Evolutionary conservation across 352 stramenopile species (phyloP), one percentile per base, ranked within the genome.

Genomic region (Sclerospora graminicola): DNA sequence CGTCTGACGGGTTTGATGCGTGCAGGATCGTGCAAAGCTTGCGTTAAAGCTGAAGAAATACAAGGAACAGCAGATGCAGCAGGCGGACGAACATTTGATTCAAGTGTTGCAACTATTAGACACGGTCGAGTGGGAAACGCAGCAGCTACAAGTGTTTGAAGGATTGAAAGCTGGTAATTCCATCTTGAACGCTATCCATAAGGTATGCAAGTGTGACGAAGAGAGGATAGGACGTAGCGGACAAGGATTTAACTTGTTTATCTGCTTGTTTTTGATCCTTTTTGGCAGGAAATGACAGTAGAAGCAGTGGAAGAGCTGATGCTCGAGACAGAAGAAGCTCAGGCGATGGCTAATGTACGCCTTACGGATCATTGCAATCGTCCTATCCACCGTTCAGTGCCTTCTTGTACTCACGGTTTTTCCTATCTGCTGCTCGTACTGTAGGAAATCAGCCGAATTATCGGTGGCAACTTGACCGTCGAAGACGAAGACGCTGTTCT

Each of bases 1-100:
- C 41, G 49, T 8, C 10, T 35, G 30, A 18, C 7, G 14, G 30
- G 52, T 16, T 55, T 10, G 15, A 8, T 26, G 31, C 20, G 4
- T 54, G 31, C 45, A 91, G 75, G 81, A 92, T 38, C 76, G 79
- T 11, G 83, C 83, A 4, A 93, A 89, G 50, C 56, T 93, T 15
- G 82, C 76, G 57, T 61, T 95, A 24, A 87, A 92, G 50, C 62
- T 94, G 21, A 92, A 88, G 42, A 95, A 94, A 60, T 93, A 88
- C 54, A 92, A 92, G 44, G 76, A 92, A 51, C 73, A 83, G 46
- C 82, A 95, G 57, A 90, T 95, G 56, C 65, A 80, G 16, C 73
- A 94, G 43, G 80, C 82, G 8, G 79, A 92, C 48, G 71, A 80
- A 28, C 82, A 95, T 45, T 53, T 95, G 49, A 67, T 95, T 23